phyloP scores from a whole-genome alignment of 345 rosid genomes.

The Arabis alpina region DNA sequence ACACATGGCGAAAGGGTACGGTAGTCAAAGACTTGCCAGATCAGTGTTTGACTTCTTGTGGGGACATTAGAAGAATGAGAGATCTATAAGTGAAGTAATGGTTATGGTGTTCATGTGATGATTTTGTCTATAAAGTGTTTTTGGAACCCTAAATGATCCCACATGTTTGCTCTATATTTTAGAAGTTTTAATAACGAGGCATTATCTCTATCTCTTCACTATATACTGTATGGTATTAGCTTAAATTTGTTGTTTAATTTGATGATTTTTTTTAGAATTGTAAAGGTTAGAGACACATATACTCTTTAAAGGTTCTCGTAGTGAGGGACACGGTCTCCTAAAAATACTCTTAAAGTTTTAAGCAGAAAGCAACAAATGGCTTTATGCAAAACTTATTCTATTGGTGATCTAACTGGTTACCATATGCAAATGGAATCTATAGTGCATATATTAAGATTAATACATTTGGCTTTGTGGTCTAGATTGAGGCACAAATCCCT shows the following conservation, averaged over 20 bases:
- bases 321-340: slow-evolving; percentile 30
- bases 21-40: slow-evolving; percentile 39
- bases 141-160: slow-evolving; percentile 37
- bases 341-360: slow-evolving; percentile 27
- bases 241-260: slow-evolving; percentile 9
- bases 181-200: slow-evolving; percentile 22
- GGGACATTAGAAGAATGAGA: slow-evolving; percentile 32
- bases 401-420: slow-evolving; percentile 21
- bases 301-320: slow-evolving; percentile 9
- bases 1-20: slow-evolving; percentile 37
- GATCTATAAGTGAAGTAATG: slow-evolving; percentile 34
- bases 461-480: not conserved
- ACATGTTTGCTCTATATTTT: slow-evolving; percentile 28
- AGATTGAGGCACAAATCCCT: not conserved
- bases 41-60: slow-evolving; percentile 38
- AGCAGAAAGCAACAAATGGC: slow-evolving; percentile 40
- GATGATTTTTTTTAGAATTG: not conserved
- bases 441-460: slow-evolving; percentile 11
- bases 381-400: slow-evolving; percentile 11
- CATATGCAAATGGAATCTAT: slow-evolving; percentile 36
- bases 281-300: slow-evolving; percentile 10
- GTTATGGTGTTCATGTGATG: slow-evolving; percentile 37
- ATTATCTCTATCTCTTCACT: slow-evolving; percentile 10
- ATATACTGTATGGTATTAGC: too few relatives aligned
- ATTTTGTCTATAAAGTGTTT: slow-evolving; percentile 33